phyloP scores from a whole-genome alignment of 2,329 filamentous ascomycete species.

The Pyricularia sp. region DNA sequence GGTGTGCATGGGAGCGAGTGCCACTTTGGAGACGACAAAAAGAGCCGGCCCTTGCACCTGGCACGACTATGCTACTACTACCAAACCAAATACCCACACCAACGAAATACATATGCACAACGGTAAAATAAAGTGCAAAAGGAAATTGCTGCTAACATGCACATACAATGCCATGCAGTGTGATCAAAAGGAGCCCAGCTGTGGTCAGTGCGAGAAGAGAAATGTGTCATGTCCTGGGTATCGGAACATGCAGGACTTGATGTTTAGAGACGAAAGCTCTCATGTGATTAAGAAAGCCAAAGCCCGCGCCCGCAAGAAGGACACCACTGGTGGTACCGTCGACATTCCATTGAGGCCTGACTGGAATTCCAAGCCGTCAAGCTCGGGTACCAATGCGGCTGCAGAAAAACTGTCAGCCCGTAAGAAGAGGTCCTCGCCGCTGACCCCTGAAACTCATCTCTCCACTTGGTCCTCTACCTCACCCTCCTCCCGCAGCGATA shows the following conservation, averaged over 20 bases:
- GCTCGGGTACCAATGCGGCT: constrained; percentile 1
- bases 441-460: background rate
- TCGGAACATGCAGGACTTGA: constrained; percentile 43
- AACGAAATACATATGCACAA: background rate
- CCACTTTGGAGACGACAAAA: background rate
- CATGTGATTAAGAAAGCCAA: constrained; percentile 45
- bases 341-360: background rate
- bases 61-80: background rate
- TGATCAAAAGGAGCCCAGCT: constrained; percentile 40
- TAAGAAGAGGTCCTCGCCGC: background rate
- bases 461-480: background rate
- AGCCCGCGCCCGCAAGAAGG: constrained; percentile 22
- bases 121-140: background rate
- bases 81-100: background rate
- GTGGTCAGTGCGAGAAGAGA: constrained; percentile 45
- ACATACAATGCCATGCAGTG: constrained; percentile 27
- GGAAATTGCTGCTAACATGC: background rate
- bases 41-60: background rate
- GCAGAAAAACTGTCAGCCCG: constrained; percentile 8
- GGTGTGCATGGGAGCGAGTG: background rate
- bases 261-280: constrained; percentile 48
- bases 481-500: background rate
- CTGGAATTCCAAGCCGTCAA: background rate
- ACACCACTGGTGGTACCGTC: background rate
- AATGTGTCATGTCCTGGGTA: constrained; percentile 45